phyloP scores from a whole-genome alignment of 2,329 filamentous ascomycete species.

The Colletotrichum sp. region DNA sequence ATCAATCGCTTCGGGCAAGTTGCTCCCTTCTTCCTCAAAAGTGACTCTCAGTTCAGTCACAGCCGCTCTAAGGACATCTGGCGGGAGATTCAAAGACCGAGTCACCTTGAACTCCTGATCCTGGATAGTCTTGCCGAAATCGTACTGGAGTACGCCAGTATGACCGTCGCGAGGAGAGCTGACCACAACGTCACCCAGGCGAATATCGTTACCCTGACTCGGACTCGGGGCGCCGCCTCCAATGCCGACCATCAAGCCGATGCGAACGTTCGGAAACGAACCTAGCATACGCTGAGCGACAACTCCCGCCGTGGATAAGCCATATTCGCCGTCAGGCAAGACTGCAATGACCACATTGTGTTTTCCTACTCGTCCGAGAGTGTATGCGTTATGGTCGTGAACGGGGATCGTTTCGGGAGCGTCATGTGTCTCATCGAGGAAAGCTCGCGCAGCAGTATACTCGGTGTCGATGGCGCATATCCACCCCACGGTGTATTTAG shows the following conservation, averaged over 20 bases:
- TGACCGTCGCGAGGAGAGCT: not conserved
- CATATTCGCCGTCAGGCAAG: slow-evolving; percentile 22
- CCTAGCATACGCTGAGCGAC: slow-evolving; percentile 16
- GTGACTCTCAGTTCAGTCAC: not conserved
- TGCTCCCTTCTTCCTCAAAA: not conserved
- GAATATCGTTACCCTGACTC: slow-evolving; percentile 31
- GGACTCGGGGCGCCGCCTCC: slow-evolving; percentile 35
- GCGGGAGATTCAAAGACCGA: not conserved
- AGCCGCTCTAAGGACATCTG: not conserved
- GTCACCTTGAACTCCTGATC: not conserved
- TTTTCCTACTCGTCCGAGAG: not conserved
- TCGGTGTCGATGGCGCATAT: not conserved
- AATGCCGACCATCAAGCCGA: slow-evolving; percentile 27
- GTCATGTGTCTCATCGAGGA: not conserved
- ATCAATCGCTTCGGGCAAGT: not conserved
- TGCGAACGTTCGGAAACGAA: not conserved
- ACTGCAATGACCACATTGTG: slow-evolving; percentile 32
- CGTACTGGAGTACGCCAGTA: slow-evolving; percentile 14
- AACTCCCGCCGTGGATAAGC: slow-evolving; percentile 20
- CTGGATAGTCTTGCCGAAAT: slow-evolving; percentile 14
- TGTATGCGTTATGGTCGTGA: too few species aligned
- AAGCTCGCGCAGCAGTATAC: not conserved
- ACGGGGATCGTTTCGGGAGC: too few species aligned
- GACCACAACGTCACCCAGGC: slow-evolving; percentile 22
- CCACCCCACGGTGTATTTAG: not conserved